Base-by-base conservation (phyloP, 2,329 filamentous ascomycete species). In the Orbilia blumenaviensis region DNA sequence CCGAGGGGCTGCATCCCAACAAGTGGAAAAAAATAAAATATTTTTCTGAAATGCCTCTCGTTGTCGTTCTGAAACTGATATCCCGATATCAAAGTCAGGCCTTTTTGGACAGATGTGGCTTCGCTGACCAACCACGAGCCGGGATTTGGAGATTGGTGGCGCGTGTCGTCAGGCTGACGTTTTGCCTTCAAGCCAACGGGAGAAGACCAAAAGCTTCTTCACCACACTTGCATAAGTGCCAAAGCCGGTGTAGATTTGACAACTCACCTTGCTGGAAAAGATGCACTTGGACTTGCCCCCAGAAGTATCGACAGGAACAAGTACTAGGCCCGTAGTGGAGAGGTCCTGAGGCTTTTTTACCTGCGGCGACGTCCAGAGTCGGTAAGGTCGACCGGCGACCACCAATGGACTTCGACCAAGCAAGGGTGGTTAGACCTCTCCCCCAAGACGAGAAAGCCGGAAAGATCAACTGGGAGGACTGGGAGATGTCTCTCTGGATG, bases 191-290 rank as follows among this genome's bases (percentile, higher is more conserved):
- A 52, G 9, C 48, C 48, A 54, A 54, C 48, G 4, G 48, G 10
- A 44, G 14, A 27, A 36, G 25, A 16, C 29, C 42, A 38, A 16
- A 50, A 62, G 32, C 34, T 63, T 66, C 62, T 52, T 27, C 29
- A 58, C 38, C 42, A 41, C 25, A 46, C 29, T 54, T 58, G 50
- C 36, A 67, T 67, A 60, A 63, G 60, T 50, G 48, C 27, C 48
- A 34, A 34, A 54, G 48, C 27, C 48, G 48, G 27, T 54, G 60
- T 36, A 36, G 60, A 36, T 63, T 58, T 76, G 72, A 76, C 72
- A 76, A 76, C 72, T 76, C 72, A 76, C 72, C 72, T 69, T 76
- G 72, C 72, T 50, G 64, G 72, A 38, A 44, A 58, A 41, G 46
- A 52, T 38, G 50, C 29, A 72, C 67, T 72, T 76, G 72, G 64